Evolutionary conservation across 441 rosid species (phyloP), one percentile per base, ranked within the genome.

Genomic region (Euphorbia schlechtendalii): DNA sequence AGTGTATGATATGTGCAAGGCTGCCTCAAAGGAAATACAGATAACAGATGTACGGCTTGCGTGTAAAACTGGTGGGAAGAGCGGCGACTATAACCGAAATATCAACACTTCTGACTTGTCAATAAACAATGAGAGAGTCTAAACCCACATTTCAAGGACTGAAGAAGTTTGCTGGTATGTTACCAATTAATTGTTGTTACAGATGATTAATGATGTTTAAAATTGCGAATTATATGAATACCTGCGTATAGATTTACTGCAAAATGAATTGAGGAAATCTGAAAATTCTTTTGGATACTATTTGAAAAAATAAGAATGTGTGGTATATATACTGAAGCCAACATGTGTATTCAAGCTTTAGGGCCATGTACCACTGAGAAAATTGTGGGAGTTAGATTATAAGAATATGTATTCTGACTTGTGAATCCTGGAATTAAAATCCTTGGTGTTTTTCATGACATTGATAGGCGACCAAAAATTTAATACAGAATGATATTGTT

Each of bases 1-100:
- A 13, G 95, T 90, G 54, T 87, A 93, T 43, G 98, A 93, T 66
- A 93, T 90, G 98, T 90, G 98, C 77, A 88, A 93, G 79, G 98
- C 95, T 74, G 95, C 95, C 63, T 93, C 96, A 0, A 88, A 90
- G 77, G 92, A 80, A 65, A 85, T 93, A 17, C 70, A 64, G 60
- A 79, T 90, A 41, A 83, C 89, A 0, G 77, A 79, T 52, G 75
- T 88, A 40, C 73, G 67, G 74, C 92, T 92, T 17, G 89, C 85
- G 62, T 21, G 64, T 43, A 93, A 90, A 80, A 78, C 84, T 67
- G 97, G 98, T 57, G 98, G 97, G 54, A 90, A 88, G 74, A 90
- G 91, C 8, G 95, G 97, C 28, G 75, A 73, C 61, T 90, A 95
- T 96, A 78, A 14, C 18, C 53, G 61, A 28, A 36, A 20, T 17